phyloP scores from a whole-genome alignment of 305 asterid genomes.

The Fraxinus paxiana region DNA sequence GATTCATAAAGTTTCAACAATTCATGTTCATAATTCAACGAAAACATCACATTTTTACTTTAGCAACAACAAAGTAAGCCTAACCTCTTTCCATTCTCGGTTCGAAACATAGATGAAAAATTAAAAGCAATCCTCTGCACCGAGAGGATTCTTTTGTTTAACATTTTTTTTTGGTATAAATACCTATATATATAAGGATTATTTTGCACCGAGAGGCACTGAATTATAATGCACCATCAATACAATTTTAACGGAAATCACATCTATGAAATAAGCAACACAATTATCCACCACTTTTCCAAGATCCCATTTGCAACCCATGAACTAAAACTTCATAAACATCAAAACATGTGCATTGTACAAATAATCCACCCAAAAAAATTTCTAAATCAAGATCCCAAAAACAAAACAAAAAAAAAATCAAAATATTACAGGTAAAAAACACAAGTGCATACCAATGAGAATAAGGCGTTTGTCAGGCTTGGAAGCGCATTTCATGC shows the following conservation, averaged over 20 bases:
- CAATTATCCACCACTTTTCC: not conserved
- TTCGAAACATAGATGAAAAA: not conserved
- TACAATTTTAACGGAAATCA: not conserved
- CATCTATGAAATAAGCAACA: not conserved
- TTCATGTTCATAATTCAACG: not conserved
- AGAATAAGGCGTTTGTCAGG: conserved; percentile 32
- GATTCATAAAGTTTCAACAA: not conserved
- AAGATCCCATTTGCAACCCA: not conserved
- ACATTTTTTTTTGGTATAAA: not conserved
- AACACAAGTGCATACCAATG: conserved; percentile 10
- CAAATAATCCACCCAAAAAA: not conserved
- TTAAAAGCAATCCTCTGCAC: not conserved
- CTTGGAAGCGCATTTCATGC: conserved; percentile 25
- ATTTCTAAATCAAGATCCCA: not conserved
- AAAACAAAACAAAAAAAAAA: not conserved
- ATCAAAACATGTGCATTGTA: not conserved
- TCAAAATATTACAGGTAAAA: not conserved
- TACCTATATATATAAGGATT: not conserved
- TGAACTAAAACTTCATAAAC: not conserved
- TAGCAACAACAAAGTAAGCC: not conserved
- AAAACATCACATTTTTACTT: not conserved
- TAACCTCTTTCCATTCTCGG: not conserved
- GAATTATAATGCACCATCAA: not conserved
- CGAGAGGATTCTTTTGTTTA: not conserved
- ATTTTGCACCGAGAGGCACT: not conserved